These are phyloP conservation scores for Linnemannia hyalina DNA, from an alignment of 192 early-diverging fungal species.

Conservation along the genomic window DNA sequence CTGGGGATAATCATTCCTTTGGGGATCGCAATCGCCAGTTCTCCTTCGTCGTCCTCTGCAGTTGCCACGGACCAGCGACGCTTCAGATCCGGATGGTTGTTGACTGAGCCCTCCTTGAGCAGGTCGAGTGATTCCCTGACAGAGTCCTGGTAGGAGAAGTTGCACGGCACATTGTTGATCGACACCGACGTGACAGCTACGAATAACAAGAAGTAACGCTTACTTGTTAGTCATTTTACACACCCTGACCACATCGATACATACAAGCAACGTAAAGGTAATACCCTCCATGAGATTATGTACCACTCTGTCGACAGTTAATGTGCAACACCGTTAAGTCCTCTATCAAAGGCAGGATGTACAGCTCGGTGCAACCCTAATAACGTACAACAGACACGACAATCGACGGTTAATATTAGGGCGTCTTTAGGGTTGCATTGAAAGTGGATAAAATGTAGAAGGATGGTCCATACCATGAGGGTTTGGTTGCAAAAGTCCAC, in stretches of 20 bases:
- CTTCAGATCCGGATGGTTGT: slow-evolving; percentile 63
- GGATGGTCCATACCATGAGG: slow-evolving; percentile 54
- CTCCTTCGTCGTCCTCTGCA: slow-evolving; percentile 65
- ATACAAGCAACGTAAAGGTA: neutral
- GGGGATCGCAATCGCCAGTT: slow-evolving; percentile 58
- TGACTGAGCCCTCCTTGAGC: slow-evolving; percentile 52
- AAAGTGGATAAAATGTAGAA: neutral
- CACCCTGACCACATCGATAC: neutral
- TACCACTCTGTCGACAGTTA: slow-evolving; percentile 66
- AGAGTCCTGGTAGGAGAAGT: slow-evolving; percentile 59
- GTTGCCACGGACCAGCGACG: slow-evolving; percentile 60
- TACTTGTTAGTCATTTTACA: neutral
- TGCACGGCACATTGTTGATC: slow-evolving; percentile 50
- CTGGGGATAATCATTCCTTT: slow-evolving; percentile 43
- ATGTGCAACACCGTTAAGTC: slow-evolving; percentile 55
- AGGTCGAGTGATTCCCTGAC: slow-evolving; percentile 55
- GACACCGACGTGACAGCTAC: slow-evolving; percentile 55
- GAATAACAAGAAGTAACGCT: neutral
- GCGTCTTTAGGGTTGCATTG: too few relatives aligned
- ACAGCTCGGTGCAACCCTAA: slow-evolving; percentile 65
- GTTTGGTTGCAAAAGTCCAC: slow-evolving; percentile 60
- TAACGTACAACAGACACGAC: neutral
- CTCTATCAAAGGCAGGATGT: slow-evolving; percentile 58
- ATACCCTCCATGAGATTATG: neutral
- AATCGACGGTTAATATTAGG: neutral